Conservation (phyloP, 192 early-diverging fungal species). For the Gryganskiella cystojenkinii region DNA sequence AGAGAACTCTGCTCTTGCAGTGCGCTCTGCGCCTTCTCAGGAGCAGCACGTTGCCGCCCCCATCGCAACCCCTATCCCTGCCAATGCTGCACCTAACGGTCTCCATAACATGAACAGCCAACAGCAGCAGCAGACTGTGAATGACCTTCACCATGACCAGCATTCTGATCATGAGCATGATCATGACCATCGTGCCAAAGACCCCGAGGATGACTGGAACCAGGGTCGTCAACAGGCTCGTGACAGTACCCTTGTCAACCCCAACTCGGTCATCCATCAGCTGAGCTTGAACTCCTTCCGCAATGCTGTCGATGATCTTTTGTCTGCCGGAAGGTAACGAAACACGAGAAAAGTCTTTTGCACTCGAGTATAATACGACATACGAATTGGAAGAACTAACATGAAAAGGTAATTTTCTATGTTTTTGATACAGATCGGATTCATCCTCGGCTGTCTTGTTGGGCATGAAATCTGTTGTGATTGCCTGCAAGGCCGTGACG, state of each 20-base stretch:
- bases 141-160: background rate
- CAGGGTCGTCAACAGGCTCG: constrained; percentile 60
- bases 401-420: background rate
- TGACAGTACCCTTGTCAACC: constrained; percentile 77
- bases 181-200: constrained; percentile 28
- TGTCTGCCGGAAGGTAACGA: constrained; percentile 75
- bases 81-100: background rate
- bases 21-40: too few relatives aligned
- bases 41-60: background rate
- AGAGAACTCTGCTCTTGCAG: constrained; percentile 3
- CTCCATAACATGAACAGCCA: constrained; percentile 1
- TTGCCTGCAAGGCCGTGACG: constrained; percentile 84
- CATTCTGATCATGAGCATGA: constrained; percentile 4
- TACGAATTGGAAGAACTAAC: too few relatives aligned
- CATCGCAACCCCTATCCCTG: background rate
- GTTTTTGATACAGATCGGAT: constrained; percentile 62
- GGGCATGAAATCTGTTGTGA: constrained; percentile 87
- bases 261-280: constrained; percentile 79
- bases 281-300: constrained; percentile 49
- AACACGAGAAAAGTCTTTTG: background rate
- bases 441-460: constrained; percentile 77
- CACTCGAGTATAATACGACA: too few relatives aligned
- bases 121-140: constrained; percentile 5
- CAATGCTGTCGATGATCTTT: constrained; percentile 80
- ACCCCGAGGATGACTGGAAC: constrained; percentile 57